phyloP scores from a whole-genome alignment of 2,329 filamentous ascomycete genomes.

The Talaromyces funiculosus region DNA sequence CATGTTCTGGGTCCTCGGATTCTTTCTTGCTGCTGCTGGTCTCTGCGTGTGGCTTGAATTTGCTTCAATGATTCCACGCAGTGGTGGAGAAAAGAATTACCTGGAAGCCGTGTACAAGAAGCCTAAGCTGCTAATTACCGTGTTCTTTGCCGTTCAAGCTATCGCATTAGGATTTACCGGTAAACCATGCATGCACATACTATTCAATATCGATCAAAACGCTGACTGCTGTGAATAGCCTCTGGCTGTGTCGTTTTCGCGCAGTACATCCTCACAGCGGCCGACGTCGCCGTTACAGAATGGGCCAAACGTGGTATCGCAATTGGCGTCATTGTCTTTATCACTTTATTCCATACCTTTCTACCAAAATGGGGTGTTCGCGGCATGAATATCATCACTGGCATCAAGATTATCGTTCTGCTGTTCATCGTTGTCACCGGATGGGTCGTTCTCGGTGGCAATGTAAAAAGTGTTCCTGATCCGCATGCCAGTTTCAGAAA shows the following conservation, averaged over 20 bases:
- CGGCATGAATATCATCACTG: conserved; percentile 42
- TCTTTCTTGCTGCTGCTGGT: conserved; percentile 42
- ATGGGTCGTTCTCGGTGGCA: conserved; percentile 28
- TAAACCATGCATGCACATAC: conserved; percentile 13
- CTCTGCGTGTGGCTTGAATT: conserved; percentile 45
- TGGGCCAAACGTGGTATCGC: conserved; percentile 25
- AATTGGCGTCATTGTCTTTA: conserved; percentile 23
- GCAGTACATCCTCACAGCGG: conserved; percentile 22
- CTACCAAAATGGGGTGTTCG: conserved; percentile 37
- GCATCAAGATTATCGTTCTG: conserved; percentile 43
- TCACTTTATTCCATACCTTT: conserved; percentile 40
- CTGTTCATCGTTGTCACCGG: conserved; percentile 24
- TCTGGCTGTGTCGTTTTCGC: conserved; percentile 25
- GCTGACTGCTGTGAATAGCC: conserved; percentile 7
- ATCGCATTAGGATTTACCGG: conserved; percentile 42
- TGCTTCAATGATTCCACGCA: conserved; percentile 41
- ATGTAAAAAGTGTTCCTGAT: conserved; percentile 12
- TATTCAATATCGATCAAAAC: not conserved
- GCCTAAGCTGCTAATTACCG: conserved; percentile 44
- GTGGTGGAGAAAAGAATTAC: conserved; percentile 45
- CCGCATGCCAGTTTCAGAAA: conserved; percentile 13
- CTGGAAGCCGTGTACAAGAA: conserved; percentile 43
- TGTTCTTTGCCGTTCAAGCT: conserved; percentile 45
- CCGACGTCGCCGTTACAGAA: conserved; percentile 19
- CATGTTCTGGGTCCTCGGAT: conserved; percentile 51